These are phyloP conservation scores for Aspergillus cejpii DNA, from an alignment of 2,329 filamentous ascomycete genomes.

Conservation along the genomic window DNA sequence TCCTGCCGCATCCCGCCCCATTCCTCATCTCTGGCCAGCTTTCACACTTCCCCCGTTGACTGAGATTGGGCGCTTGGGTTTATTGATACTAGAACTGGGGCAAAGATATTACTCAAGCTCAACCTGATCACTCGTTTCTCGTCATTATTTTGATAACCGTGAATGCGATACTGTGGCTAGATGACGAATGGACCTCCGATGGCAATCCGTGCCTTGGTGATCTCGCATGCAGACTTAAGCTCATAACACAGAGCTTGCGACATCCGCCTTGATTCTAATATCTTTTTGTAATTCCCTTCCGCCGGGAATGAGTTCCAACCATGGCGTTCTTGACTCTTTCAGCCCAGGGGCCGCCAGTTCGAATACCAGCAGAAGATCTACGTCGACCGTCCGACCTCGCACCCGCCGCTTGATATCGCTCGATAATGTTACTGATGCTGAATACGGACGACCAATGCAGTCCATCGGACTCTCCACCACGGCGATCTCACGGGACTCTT, in stretches of 20 bases:
- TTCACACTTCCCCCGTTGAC: neutral
- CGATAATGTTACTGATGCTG: slow-evolving; percentile 33
- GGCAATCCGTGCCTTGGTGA: slow-evolving; percentile 32
- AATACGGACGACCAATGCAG: slow-evolving; percentile 18
- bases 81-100: neutral
- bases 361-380: slow-evolving; percentile 27
- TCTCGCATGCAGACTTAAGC: slow-evolving; percentile 19
- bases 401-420: slow-evolving; percentile 41
- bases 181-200: slow-evolving; percentile 37
- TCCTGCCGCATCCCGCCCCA: slow-evolving; percentile 10
- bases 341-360: slow-evolving; percentile 30
- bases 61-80: neutral
- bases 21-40: neutral
- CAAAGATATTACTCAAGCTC: neutral
- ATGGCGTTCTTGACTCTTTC: slow-evolving; percentile 31
- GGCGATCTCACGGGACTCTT: slow-evolving; percentile 25
- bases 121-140: neutral
- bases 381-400: slow-evolving; percentile 40
- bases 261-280: slow-evolving; percentile 13
- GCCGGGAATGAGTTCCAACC: slow-evolving; percentile 40
- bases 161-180: slow-evolving; percentile 22
- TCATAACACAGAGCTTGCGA: slow-evolving; percentile 20
- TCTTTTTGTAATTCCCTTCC: slow-evolving; percentile 14
- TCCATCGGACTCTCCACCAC: slow-evolving; percentile 24
- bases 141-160: slow-evolving; percentile 4